phyloP scores from a whole-genome alignment of 352 stramenopile species.

The Albugo candida region DNA sequence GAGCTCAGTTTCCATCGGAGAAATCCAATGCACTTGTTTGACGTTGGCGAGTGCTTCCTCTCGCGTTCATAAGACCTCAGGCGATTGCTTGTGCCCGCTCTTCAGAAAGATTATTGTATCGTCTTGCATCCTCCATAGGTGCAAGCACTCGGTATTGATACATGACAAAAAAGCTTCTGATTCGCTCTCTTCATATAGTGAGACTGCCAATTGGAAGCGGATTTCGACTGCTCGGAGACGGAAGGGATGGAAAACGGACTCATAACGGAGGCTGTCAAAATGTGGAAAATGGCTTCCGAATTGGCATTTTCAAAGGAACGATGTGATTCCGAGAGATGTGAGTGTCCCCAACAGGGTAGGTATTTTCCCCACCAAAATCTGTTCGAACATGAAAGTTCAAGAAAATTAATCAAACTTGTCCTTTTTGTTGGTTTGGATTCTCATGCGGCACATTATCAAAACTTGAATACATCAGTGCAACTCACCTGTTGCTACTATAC shows the following conservation, averaged over 20 bases:
- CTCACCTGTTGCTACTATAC: too few relatives aligned
- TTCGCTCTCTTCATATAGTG: conserved; percentile 26
- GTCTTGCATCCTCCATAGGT: conserved; percentile 46
- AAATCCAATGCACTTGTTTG: conserved; percentile 59
- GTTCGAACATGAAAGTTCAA: too few relatives aligned
- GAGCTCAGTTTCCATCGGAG: conserved; percentile 48
- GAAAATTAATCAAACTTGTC: too few relatives aligned
- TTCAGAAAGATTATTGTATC: conserved; percentile 48
- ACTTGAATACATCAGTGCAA: too few relatives aligned
- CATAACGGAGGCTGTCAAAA: conserved; percentile 13
- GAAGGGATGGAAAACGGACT: conserved; percentile 21
- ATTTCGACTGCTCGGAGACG: conserved; percentile 13
- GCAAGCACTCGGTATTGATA: conserved; percentile 32
- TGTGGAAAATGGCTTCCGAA: conserved; percentile 24
- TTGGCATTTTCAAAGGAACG: too few relatives aligned
- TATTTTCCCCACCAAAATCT: too few relatives aligned
- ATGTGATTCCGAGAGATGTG: too few relatives aligned
- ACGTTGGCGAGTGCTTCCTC: conserved; percentile 64
- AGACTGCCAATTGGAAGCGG: conserved; percentile 28
- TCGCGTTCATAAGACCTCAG: conserved; percentile 50
- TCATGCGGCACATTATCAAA: too few relatives aligned
- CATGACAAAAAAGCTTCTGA: conserved; percentile 31
- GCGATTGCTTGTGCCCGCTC: conserved; percentile 14
- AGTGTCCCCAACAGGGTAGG: too few relatives aligned
- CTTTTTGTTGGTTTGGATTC: too few relatives aligned